phyloP scores from a whole-genome alignment of 495 filamentous ascomycete genomes.

The Saxophila tyrrhenica region DNA sequence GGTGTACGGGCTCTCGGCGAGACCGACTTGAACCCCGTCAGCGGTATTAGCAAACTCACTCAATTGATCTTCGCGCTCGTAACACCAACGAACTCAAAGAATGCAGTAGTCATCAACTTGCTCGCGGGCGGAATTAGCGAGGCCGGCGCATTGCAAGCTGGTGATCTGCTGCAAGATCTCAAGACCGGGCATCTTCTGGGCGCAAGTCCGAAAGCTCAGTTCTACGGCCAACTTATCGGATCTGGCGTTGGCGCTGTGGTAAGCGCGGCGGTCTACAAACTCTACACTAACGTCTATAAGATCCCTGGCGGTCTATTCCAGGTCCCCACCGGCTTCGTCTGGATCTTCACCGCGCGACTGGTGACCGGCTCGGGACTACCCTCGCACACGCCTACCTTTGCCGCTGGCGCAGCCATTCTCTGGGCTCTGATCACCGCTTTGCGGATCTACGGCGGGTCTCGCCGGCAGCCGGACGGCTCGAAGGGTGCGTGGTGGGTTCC shows the following conservation, averaged over 20 bases:
- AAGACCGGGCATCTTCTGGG: constrained; percentile 93
- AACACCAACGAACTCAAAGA: constrained; percentile 63
- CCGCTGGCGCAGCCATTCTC: constrained; percentile 53
- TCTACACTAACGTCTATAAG: constrained; percentile 83
- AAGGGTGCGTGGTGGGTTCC: constrained; percentile 42
- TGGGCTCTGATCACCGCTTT: constrained; percentile 60
- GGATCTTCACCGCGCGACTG: constrained; percentile 89
- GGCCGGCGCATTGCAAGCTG: constrained; percentile 85
- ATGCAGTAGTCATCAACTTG: constrained; percentile 83
- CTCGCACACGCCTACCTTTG: constrained; percentile 65
- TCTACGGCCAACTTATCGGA: constrained; percentile 91
- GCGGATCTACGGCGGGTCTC: constrained; percentile 45
- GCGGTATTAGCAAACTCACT: constrained; percentile 90
- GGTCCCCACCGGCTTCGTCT: constrained; percentile 87
- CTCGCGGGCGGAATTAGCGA: constrained; percentile 85
- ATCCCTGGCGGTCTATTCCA: constrained; percentile 84
- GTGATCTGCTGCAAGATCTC: constrained; percentile 96
- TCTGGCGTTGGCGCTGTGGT: constrained; percentile 79
- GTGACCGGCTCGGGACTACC: constrained; percentile 91
- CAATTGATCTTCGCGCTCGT: constrained; percentile 88
- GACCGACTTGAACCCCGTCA: constrained; percentile 94
- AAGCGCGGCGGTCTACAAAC: constrained; percentile 74
- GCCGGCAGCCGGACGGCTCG: constrained; percentile 26
- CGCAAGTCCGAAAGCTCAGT: constrained; percentile 86
- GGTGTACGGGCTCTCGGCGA: constrained; percentile 90